Conservation (phyloP, 805 yeast genomes). For the Saturnispora halmiae region DNA sequence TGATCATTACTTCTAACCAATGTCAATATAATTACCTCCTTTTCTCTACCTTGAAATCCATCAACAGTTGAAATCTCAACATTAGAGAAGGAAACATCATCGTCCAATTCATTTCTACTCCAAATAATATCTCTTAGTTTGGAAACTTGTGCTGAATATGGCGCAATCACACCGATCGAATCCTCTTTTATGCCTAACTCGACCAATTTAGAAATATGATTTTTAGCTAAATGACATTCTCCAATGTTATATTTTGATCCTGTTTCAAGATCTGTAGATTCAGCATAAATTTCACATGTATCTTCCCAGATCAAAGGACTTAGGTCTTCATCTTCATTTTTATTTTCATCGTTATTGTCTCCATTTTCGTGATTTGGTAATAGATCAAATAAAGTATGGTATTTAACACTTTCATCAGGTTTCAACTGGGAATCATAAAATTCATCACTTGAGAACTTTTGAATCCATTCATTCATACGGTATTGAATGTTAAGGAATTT, state of each 20-base stretch:
- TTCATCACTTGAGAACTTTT: conserved; percentile 64
- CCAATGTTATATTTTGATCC: conserved; percentile 67
- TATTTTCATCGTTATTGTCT: conserved; percentile 3
- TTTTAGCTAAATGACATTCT: conserved; percentile 55
- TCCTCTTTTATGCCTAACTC: conserved; percentile 42
- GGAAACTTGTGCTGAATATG: conserved; percentile 82
- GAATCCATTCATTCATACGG: conserved; percentile 72
- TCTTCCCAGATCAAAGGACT: conserved; percentile 74
- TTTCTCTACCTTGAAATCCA: conserved; percentile 95
- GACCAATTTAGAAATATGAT: conserved; percentile 47
- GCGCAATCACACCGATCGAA: conserved; percentile 79
- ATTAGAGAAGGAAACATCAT: conserved; percentile 22
- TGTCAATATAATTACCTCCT: conserved; percentile 72
- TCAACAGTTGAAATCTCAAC: conserved; percentile 87
- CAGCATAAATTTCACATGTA: conserved; percentile 80
- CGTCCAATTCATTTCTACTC: not conserved
- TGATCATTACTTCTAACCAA: conserved; percentile 71
- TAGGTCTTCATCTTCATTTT: conserved; percentile 9
- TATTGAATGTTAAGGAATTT: conserved; percentile 69
- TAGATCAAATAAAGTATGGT: conserved; percentile 46
- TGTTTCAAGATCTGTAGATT: conserved; percentile 30
- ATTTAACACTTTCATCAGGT: conserved; percentile 53
- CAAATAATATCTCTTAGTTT: conserved; percentile 41
- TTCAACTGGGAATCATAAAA: conserved; percentile 54
- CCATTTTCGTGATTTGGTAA: conserved; percentile 1